phyloP scores from a whole-genome alignment of 352 stramenopile species.

The Stramenopiles sp. region DNA sequence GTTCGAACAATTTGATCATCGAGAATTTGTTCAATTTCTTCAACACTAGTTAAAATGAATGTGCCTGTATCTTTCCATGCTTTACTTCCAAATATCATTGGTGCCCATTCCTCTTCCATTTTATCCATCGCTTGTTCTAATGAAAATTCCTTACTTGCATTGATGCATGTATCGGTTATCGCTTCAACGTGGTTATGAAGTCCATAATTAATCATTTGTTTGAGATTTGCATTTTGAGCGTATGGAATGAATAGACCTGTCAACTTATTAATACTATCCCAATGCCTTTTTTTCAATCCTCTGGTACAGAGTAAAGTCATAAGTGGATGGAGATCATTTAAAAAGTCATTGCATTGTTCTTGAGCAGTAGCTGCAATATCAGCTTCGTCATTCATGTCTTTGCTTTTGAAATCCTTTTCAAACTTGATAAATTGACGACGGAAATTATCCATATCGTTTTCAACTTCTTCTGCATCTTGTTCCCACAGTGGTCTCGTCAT shows the following conservation, averaged over 20 bases:
- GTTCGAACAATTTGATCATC: slow-evolving; percentile 87
- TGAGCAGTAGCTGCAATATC: not conserved
- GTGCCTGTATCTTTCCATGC: slow-evolving; percentile 73
- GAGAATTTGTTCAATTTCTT: slow-evolving; percentile 72
- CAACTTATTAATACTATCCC: not conserved
- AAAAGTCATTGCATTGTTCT: not conserved
- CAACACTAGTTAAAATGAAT: slow-evolving; percentile 71
- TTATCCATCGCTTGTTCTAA: slow-evolving; percentile 73
- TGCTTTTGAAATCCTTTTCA: not conserved
- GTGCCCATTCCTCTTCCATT: slow-evolving; percentile 70
- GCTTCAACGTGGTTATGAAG: not conserved
- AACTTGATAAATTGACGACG: not conserved
- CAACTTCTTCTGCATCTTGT: not conserved
- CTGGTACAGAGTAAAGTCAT: not conserved
- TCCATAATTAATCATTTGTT: not conserved
- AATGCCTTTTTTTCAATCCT: not conserved
- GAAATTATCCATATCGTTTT: not conserved
- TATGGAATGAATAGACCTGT: not conserved
- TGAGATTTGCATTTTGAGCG: not conserved
- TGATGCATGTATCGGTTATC: slow-evolving; percentile 15
- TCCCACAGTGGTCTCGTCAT: not conserved
- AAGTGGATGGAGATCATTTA: not conserved
- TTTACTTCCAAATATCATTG: slow-evolving; percentile 52
- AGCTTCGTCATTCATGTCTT: not conserved
- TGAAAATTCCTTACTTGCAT: slow-evolving; percentile 74